phyloP scores from a whole-genome alignment of 768 basidiomycete species.

The Termitomyces eurrhizus region DNA sequence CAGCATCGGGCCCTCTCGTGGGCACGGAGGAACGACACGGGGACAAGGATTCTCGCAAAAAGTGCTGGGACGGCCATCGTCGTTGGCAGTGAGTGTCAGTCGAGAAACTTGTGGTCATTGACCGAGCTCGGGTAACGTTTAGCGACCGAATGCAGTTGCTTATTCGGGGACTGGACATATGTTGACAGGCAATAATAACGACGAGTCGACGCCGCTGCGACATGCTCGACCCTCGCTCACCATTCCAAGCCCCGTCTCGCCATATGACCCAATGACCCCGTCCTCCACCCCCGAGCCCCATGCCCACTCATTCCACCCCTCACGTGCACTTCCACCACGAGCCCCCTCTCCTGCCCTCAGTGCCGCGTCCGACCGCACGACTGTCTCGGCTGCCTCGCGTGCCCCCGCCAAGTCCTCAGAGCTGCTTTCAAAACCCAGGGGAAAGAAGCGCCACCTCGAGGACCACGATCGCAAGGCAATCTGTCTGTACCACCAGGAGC shows the following conservation, averaged over 20 bases:
- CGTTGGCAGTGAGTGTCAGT: conserved; percentile 16
- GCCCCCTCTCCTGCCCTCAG: conserved; percentile 64
- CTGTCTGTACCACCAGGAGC: conserved; percentile 57
- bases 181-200: conserved; percentile 32
- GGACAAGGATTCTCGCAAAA: conserved; percentile 25
- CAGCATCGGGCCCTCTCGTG: conserved; percentile 51
- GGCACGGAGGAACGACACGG: conserved; percentile 29
- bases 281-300: conserved; percentile 44
- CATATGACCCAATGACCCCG: conserved; percentile 44
- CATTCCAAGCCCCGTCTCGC: conserved; percentile 24
- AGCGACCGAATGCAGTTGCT: conserved; percentile 23
- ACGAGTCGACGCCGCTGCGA: conserved; percentile 25
- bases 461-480: conserved; percentile 74
- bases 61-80: conserved; percentile 4
- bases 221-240: conserved; percentile 30
- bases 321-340: conserved; percentile 43
- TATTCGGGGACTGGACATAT: conserved; percentile 38
- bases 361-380: conserved; percentile 34
- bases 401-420: neutral
- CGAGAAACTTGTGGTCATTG: neutral
- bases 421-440: conserved; percentile 26
- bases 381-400: conserved; percentile 48
- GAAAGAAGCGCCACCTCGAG: conserved; percentile 70
- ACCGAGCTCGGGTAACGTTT: conserved; percentile 1
- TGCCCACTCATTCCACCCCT: conserved; percentile 38